Conservation (phyloP, 169 alveolate genomes). For the Babesia microti region DNA sequence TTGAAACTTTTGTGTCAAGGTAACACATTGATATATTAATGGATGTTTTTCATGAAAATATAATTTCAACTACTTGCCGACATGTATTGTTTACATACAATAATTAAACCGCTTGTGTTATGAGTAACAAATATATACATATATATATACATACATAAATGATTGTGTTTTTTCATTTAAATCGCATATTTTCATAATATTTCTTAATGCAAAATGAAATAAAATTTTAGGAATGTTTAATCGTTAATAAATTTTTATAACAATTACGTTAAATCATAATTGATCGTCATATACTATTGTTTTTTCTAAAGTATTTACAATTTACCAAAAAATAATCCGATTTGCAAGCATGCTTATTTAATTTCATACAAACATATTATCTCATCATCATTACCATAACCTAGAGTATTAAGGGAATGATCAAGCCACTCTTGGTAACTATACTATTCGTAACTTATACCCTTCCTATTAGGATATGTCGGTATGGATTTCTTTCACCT, state of each 20-base stretch:
- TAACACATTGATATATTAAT: too few relatives aligned
- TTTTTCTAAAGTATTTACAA: background rate
- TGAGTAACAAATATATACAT: too few relatives aligned
- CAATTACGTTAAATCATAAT: background rate
- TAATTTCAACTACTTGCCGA: too few relatives aligned
- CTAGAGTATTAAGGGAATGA: background rate
- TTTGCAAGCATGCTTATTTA: background rate
- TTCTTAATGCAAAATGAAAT: too few relatives aligned
- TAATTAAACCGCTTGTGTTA: too few relatives aligned
- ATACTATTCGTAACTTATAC: background rate
- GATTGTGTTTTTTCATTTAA: too few relatives aligned
- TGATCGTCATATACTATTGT: background rate
- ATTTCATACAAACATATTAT: background rate
- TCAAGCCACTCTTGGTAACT: background rate
- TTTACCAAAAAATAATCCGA: background rate
- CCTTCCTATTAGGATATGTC: constrained; percentile 1
- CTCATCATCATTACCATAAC: background rate
- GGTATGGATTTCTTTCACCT: background rate
- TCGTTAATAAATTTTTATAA: background rate
- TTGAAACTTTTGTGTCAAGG: too few relatives aligned
- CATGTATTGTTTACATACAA: too few relatives aligned
- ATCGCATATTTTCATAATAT: too few relatives aligned
- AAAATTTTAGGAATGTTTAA: background rate
- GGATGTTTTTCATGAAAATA: too few relatives aligned
- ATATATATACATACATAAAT: too few relatives aligned